A percentile compares a stretch with the other conserved stretches of the same genome.
These are phyloP conservation scores for Brassica nigra DNA, from an alignment of 345 rosid genomes.

Conservation along the genomic window DNA sequence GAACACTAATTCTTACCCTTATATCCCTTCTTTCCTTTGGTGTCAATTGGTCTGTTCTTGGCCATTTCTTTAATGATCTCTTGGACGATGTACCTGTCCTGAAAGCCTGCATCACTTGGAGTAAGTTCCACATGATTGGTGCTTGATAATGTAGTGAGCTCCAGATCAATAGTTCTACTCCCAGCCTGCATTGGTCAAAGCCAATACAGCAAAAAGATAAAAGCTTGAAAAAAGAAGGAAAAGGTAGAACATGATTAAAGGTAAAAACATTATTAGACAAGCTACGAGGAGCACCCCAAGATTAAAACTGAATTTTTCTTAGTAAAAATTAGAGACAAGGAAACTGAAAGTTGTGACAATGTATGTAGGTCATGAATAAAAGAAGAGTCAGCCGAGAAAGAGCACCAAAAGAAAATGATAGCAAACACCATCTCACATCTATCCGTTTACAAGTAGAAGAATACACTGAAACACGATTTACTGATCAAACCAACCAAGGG, in stretches of 20 bases:
- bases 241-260: too few relatives aligned
- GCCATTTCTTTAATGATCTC: constrained; percentile 99
- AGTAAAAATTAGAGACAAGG: background rate
- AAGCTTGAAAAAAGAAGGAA: background rate
- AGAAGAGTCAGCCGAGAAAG: background rate
- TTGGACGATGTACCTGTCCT: constrained; percentile 93
- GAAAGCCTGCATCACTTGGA: constrained; percentile 96
- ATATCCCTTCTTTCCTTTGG: constrained; percentile 79
- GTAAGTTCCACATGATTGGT: constrained; percentile 87
- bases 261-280: background rate
- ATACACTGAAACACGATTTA: background rate
- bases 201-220: background rate
- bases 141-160: constrained; percentile 86
- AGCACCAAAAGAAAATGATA: background rate
- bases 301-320: background rate
- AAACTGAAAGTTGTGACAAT: background rate
- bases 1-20: constrained; percentile 65
- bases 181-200: constrained; percentile 66
- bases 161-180: constrained; percentile 81
- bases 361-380: background rate
- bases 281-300: constrained; percentile 4
- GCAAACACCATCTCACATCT: background rate
- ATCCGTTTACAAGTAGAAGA: background rate
- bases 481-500: too few relatives aligned
- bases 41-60: constrained; percentile 87